These are phyloP conservation scores for Cladophialophora bantiana DNA, from an alignment of 2,329 filamentous ascomycete species.

Conservation along the genomic window DNA sequence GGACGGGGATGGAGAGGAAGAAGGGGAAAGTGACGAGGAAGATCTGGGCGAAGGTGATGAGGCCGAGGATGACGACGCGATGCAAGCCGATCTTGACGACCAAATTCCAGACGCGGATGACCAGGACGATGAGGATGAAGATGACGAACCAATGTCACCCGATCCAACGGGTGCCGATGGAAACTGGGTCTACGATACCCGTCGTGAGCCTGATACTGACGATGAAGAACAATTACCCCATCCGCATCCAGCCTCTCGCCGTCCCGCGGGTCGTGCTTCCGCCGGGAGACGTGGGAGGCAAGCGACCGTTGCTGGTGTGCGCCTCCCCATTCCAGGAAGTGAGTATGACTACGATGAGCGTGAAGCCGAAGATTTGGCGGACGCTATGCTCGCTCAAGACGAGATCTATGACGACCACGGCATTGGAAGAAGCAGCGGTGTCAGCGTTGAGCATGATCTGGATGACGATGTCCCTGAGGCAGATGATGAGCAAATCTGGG, in stretches of 20 bases:
- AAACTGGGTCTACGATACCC: slow-evolving; percentile 38
- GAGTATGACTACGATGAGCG: slow-evolving; percentile 62
- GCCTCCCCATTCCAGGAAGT: slow-evolving; percentile 28
- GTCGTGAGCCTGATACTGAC: slow-evolving; percentile 37
- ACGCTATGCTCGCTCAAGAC: slow-evolving; percentile 43
- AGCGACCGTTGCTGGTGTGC: slow-evolving; percentile 28
- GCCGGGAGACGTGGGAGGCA: slow-evolving; percentile 5
- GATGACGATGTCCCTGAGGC: slow-evolving; percentile 73
- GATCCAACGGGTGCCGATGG: slow-evolving; percentile 38
- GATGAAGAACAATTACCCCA: slow-evolving; percentile 24
- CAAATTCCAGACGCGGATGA: slow-evolving; percentile 60
- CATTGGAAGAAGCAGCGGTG: slow-evolving; percentile 41
- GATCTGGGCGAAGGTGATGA: slow-evolving; percentile 55
- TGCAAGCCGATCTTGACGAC: slow-evolving; percentile 53
- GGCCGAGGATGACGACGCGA: slow-evolving; percentile 57
- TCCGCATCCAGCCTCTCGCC: background rate
- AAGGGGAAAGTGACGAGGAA: slow-evolving; percentile 50
- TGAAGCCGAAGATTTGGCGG: slow-evolving; percentile 58
- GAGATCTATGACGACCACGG: slow-evolving; percentile 42
- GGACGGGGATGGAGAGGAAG: slow-evolving; percentile 52
- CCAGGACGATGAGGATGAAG: slow-evolving; percentile 43
- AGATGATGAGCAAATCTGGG: slow-evolving; percentile 67
- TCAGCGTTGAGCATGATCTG: slow-evolving; percentile 65
- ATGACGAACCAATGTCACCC: slow-evolving; percentile 47
- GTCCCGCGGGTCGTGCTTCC: background rate